Evolutionary conservation across 352 stramenopile species (phyloP), one percentile per base, ranked within the genome.

Genomic region (Globisporangium barbulae): DNA sequence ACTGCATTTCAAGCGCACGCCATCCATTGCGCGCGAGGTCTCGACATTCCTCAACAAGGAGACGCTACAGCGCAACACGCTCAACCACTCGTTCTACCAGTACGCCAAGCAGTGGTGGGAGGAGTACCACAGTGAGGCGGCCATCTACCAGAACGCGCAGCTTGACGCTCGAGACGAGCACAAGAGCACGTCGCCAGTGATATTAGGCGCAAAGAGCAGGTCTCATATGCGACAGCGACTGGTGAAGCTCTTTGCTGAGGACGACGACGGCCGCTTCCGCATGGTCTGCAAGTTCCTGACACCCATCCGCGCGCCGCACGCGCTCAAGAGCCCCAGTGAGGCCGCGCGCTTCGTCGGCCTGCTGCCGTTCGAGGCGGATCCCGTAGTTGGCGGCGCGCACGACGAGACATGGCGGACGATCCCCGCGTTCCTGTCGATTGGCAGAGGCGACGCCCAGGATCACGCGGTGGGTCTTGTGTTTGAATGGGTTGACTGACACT

Each of bases 241-340:
- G 5, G 79, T 95, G 4, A 93, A 93, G 39, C 73, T 96, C 42
- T 95, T 96, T 67, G 83, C 82, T 3, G 85, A 96, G 65, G 92
- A 98, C 65, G 90, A 97, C 59, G 80, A 88, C 64, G 89, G 90
- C 10, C 71, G 76, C 0, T 90, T 96, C 69, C 81, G 83, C 19
- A 88, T 92, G 76, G 82, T 96, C 3, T 97, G 86, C 68, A 90
- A 89, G 31, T 97, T 93, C 57, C 31, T 98, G n/a, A 63, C 63
- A 2, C 75, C 80, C 1, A 22, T 96, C 4, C 88, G 77, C 21
- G 70, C 59, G 15, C 78, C 78, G 0, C 48, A 61, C 0, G 74
- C 84, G 9, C 65, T 97, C 10, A 70, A 75, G 63, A 85, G 75
- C 12, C 89, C 90, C 8, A 89, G 82, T 53, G 84, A 97, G 73